phyloP scores from a whole-genome alignment of 805 yeast species.

The Jamesozyma rosinii region DNA sequence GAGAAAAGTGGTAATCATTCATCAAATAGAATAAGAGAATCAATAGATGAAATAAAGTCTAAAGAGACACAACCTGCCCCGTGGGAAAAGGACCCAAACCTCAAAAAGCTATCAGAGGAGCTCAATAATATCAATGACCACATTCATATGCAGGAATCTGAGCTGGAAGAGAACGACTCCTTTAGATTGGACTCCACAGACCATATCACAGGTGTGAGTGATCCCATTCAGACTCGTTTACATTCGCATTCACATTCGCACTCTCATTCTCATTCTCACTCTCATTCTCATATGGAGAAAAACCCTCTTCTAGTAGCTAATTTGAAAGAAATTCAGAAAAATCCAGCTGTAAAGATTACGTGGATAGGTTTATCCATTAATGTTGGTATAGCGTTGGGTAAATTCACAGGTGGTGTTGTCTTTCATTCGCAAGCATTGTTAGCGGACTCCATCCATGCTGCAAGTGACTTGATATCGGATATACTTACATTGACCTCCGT shows the following conservation, averaged over 20 bases:
- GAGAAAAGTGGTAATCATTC: background rate
- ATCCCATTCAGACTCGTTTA: conserved; percentile 18
- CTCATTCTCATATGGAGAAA: conserved; percentile 30
- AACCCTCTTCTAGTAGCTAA: conserved; percentile 31
- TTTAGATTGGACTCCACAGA: background rate
- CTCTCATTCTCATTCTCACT: conserved; percentile 23
- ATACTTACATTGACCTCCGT: conserved; percentile 84
- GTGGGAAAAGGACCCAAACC: conserved; percentile 13
- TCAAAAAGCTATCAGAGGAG: conserved; percentile 11
- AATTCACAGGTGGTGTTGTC: conserved; percentile 79
- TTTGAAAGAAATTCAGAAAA: conserved; percentile 40
- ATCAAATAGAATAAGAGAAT: background rate
- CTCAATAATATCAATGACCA: conserved; percentile 29
- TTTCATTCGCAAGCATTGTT: conserved; percentile 91
- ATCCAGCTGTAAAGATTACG: conserved; percentile 88
- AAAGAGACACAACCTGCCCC: conserved; percentile 3
- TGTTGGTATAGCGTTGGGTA: conserved; percentile 75
- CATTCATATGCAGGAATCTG: conserved; percentile 36
- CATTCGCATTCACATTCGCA: conserved; percentile 29
- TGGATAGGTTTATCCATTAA: conserved; percentile 84
- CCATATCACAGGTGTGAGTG: background rate
- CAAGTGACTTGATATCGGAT: conserved; percentile 84
- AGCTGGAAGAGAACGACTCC: conserved; percentile 35
- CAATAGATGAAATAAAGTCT: background rate
- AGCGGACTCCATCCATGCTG: conserved; percentile 92